These are phyloP conservation scores for Fusarium virguliforme DNA, from an alignment of 2,329 filamentous ascomycete genomes.

Conservation along the genomic window DNA sequence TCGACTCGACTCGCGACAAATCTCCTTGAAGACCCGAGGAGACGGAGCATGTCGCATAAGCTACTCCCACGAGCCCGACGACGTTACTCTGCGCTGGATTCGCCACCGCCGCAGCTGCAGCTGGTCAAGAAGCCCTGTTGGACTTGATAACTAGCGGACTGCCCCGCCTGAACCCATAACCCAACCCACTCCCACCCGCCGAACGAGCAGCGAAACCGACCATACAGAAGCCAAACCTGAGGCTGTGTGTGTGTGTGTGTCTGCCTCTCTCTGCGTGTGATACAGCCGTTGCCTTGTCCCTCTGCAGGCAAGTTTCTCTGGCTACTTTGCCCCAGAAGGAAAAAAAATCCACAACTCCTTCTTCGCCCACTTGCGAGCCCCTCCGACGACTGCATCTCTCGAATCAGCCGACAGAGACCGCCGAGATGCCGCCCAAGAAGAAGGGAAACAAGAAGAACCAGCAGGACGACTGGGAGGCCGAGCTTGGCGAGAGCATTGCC, in stretches of 20 bases:
- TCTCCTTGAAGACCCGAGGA: slow-evolving; percentile 17
- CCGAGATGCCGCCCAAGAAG: slow-evolving; percentile 92
- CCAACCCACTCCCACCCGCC: slow-evolving; percentile 33
- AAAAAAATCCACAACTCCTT: slow-evolving; percentile 40
- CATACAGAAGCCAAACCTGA: slow-evolving; percentile 33
- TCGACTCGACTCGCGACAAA: slow-evolving; percentile 6
- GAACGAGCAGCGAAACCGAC: slow-evolving; percentile 25
- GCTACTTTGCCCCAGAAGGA: slow-evolving; percentile 19
- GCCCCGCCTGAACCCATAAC: slow-evolving; percentile 46
- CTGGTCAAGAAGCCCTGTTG: slow-evolving; percentile 30
- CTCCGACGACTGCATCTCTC: slow-evolving; percentile 44
- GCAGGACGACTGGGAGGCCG: slow-evolving; percentile 95
- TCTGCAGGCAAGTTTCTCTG: slow-evolving; percentile 36
- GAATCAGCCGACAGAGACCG: slow-evolving; percentile 41
- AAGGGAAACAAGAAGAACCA: slow-evolving; percentile 87
- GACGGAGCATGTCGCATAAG: slow-evolving; percentile 42
- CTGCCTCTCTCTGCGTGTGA: neutral
- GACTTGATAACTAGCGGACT: slow-evolving; percentile 37
- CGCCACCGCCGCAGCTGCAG: slow-evolving; percentile 43
- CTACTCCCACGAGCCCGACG: slow-evolving; percentile 37
- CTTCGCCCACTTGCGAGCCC: slow-evolving; percentile 34
- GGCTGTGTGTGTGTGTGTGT: slow-evolving; percentile 25
- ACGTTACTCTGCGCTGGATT: slow-evolving; percentile 45
- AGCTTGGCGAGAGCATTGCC: slow-evolving; percentile 84
- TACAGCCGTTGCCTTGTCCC: slow-evolving; percentile 37